Conservation (phyloP, 306 rosid genomes). For the Lathyrus sativus region DNA sequence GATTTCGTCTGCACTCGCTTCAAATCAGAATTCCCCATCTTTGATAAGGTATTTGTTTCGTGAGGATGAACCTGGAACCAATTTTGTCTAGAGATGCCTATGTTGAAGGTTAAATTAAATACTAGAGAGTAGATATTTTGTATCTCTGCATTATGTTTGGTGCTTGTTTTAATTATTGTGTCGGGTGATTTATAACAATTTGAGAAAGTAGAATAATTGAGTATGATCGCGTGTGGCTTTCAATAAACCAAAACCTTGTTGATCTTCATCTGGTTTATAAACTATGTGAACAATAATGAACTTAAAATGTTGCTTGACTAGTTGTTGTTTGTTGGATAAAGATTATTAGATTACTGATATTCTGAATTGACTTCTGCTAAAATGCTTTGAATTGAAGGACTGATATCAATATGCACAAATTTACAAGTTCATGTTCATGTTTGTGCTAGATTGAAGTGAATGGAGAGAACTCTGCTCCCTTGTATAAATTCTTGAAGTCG, state of each 20-base stretch:
- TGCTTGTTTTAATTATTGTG: conserved; percentile 11
- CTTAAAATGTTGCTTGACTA: conserved; percentile 12
- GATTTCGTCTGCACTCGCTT: conserved; percentile 83
- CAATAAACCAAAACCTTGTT: background rate
- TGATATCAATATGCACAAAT: background rate
- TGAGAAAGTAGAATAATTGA: no score
- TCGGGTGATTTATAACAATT: no score
- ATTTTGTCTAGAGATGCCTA: background rate
- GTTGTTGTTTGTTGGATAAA: conserved; percentile 14
- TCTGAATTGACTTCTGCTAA: conserved; percentile 6
- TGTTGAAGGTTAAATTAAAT: conserved; percentile 10
- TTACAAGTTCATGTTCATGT: background rate
- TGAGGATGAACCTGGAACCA: background rate
- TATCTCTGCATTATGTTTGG: conserved; percentile 11
- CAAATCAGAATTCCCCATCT: conserved; percentile 84
- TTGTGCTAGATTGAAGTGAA: conserved; percentile 80
- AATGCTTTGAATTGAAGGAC: conserved; percentile 14
- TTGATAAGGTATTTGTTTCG: conserved; percentile 63
- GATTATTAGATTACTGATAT: conserved; percentile 8
- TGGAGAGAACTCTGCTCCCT: conserved; percentile 64
- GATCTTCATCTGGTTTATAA: conserved; percentile 2
- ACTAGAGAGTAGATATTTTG: conserved; percentile 5
- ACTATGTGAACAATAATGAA: background rate
- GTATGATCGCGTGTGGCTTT: no score
- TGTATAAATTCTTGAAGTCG: conserved; percentile 72